These are phyloP conservation scores for Rutidosis leptorrhynchoides DNA, from an alignment of 129 eudicot genomes.

Conservation along the genomic window DNA sequence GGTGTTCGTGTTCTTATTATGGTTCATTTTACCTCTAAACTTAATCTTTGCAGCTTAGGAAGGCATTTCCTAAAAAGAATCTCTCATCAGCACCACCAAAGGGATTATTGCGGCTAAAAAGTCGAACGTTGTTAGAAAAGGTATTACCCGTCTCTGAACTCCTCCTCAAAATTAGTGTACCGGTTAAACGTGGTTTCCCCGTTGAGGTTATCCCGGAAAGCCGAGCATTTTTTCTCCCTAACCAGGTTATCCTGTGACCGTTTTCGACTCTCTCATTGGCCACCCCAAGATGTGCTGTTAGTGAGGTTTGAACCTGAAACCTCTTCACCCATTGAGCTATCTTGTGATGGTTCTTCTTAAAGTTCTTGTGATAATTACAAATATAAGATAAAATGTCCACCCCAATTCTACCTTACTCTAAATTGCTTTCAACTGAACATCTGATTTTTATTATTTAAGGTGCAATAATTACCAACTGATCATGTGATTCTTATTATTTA, in stretches of 20 bases:
- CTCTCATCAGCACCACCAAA: constrained; percentile 91
- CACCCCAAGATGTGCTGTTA: too few relatives aligned
- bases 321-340: too few relatives aligned
- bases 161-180: too few relatives aligned
- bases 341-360: too few relatives aligned
- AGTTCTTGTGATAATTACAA: background rate
- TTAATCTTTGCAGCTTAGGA: constrained; percentile 57
- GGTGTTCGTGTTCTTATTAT: background rate
- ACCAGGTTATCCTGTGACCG: too few relatives aligned
- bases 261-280: too few relatives aligned
- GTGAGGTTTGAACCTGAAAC: too few relatives aligned
- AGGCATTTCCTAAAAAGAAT: constrained; percentile 67
- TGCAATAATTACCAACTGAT: background rate
- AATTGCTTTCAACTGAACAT: background rate
- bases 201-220: too few relatives aligned
- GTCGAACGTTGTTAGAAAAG: constrained; percentile 84
- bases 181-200: too few relatives aligned
- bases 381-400: background rate
- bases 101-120: constrained; percentile 73
- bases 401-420: background rate
- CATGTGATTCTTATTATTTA: background rate
- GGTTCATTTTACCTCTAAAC: constrained; percentile 6
- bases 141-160: constrained; percentile 37
- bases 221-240: too few relatives aligned
- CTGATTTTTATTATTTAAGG: background rate